Evolutionary conservation across 768 basidiomycete genomes (phyloP).

Genomic region (Piloderma croceum): DNA sequence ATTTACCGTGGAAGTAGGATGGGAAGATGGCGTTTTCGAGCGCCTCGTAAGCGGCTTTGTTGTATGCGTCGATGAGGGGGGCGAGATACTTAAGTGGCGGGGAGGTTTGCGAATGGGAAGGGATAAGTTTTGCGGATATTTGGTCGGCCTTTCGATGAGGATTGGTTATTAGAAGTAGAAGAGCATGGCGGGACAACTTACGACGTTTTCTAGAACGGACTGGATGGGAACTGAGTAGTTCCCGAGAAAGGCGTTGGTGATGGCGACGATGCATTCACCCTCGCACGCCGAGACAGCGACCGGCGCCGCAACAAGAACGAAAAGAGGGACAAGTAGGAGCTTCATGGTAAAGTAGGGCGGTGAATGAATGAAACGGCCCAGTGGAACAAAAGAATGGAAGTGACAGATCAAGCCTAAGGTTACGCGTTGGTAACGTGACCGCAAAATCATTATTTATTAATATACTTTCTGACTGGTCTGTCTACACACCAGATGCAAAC

Average conservation of each 20-base stretch:
- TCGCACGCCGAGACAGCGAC: constrained; percentile 54
- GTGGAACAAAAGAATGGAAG: too few relatives aligned
- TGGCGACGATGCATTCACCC: constrained; percentile 58
- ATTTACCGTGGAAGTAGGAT: constrained; percentile 73
- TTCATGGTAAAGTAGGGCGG: not conserved
- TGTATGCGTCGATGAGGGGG: constrained; percentile 45
- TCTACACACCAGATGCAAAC: too few relatives aligned
- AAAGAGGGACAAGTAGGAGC: constrained; percentile 1
- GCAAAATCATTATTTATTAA: too few relatives aligned
- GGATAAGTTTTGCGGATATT: constrained; percentile 8
- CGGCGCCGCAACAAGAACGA: constrained; percentile 26
- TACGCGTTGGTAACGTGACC: too few relatives aligned
- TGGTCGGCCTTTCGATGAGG: constrained; percentile 5
- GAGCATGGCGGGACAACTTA: constrained; percentile 21
- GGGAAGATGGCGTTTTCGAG: constrained; percentile 61
- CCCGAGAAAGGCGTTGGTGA: constrained; percentile 48
- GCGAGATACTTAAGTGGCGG: constrained; percentile 31
- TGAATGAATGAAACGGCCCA: too few relatives aligned
- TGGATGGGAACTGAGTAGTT: constrained; percentile 45
- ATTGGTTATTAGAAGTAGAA: not conserved
- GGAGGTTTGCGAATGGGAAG: constrained; percentile 16
- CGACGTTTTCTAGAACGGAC: constrained; percentile 36
- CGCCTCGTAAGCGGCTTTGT: constrained; percentile 34
- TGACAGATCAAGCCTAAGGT: too few relatives aligned
- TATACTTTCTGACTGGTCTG: too few relatives aligned